Conservation (phyloP, 345 rosid species). For the Clarkia xantiana region DNA sequence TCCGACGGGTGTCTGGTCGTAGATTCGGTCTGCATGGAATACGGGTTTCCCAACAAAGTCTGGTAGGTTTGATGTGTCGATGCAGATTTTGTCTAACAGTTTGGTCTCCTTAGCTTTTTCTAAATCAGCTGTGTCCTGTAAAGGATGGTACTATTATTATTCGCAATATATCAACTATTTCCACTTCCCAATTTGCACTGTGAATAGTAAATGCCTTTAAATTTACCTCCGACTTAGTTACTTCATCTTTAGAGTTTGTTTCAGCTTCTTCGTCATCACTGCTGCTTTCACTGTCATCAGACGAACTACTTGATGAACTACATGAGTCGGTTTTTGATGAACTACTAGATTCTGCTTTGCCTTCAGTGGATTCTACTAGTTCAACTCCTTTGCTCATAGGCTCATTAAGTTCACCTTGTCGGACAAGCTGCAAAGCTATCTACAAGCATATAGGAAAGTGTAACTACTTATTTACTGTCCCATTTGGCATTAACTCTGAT, state of each 20-base stretch:
- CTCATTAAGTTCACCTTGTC: constrained; percentile 40
- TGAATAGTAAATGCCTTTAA: too few relatives aligned
- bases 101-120: constrained; percentile 21
- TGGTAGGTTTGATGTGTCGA: constrained; percentile 48
- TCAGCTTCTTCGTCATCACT: constrained; percentile 6
- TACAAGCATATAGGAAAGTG: constrained; percentile 11
- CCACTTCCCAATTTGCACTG: too few relatives aligned
- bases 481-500: constrained; percentile 1
- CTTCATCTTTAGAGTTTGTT: too few relatives aligned
- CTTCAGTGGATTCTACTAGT: constrained; percentile 13
- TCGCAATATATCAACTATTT: too few relatives aligned
- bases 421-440: constrained; percentile 88
- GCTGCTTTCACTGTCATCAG: constrained; percentile 20
- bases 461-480: constrained; percentile 1
- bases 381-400: constrained; percentile 23
- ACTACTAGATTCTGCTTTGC: constrained; percentile 11
- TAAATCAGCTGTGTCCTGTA: constrained; percentile 27
- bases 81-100: constrained; percentile 42
- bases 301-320: constrained; percentile 12
- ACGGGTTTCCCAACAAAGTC: constrained; percentile 93
- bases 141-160: not conserved
- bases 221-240: too few relatives aligned
- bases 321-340: constrained; percentile 14
- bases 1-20: constrained; percentile 77
- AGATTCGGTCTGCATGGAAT: constrained; percentile 90